phyloP scores from a whole-genome alignment of 306 rosid genomes.

The Gleditsia sinensis region DNA sequence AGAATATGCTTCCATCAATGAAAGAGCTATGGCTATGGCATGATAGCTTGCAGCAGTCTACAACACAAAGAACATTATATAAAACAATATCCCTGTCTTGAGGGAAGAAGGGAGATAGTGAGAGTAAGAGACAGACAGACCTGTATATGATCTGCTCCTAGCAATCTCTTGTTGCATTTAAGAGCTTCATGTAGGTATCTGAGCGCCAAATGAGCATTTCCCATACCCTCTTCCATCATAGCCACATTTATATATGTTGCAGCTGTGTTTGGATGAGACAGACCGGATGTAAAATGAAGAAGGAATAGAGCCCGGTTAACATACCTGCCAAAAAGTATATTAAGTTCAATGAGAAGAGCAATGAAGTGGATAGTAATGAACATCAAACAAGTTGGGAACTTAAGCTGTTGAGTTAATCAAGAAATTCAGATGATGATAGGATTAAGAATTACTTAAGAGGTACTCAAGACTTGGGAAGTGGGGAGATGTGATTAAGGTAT shows the following conservation, averaged over 20 bases:
- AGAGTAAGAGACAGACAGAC: constrained; percentile 42
- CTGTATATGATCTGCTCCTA: constrained; percentile 96
- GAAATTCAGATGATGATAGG: neutral
- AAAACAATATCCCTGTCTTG: constrained; percentile 10
- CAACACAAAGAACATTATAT: constrained; percentile 20
- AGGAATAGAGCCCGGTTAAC: constrained; percentile 91
- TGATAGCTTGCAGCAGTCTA: constrained; percentile 99
- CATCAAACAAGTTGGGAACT: neutral
- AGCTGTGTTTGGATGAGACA: constrained; percentile 95
- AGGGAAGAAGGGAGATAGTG: neutral
- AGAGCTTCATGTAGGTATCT: constrained; percentile 96
- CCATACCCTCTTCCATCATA: constrained; percentile 99
- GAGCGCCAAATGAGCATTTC: constrained; percentile 90
- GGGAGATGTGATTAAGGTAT: too few species aligned
- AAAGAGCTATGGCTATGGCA: constrained; percentile 95
- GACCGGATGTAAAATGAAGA: constrained; percentile 89
- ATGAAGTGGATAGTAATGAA: neutral
- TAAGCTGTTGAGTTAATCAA: neutral
- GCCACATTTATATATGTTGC: constrained; percentile 95
- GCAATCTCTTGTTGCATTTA: constrained; percentile 85
- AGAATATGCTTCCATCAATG: constrained; percentile 93
- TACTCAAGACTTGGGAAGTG: neutral
- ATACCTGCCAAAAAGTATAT: constrained; percentile 51
- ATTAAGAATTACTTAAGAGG: neutral
- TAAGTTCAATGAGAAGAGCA: constrained; percentile 30